Conservation (phyloP, 2,329 filamentous ascomycete genomes). For the Lomentospora prolificans region DNA sequence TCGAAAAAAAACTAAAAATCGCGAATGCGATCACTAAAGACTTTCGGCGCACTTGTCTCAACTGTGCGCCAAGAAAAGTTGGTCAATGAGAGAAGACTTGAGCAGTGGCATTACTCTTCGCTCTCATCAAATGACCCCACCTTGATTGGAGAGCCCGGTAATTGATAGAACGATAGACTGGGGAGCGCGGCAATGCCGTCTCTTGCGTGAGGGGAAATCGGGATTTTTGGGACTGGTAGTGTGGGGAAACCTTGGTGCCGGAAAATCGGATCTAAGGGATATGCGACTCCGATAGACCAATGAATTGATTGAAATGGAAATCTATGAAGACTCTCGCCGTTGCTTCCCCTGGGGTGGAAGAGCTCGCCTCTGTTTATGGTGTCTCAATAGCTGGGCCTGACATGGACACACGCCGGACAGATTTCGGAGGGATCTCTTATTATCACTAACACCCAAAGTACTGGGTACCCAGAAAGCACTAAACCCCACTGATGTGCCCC, state of each 20-base stretch:
- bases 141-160: neutral
- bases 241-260: neutral
- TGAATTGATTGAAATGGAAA: neutral
- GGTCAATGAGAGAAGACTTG: too few relatives aligned
- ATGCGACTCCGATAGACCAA: neutral
- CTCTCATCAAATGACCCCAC: too few relatives aligned
- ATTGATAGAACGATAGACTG: constrained; percentile 3
- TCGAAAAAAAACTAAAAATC: too few relatives aligned
- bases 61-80: too few relatives aligned
- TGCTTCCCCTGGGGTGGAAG: too few relatives aligned
- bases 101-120: too few relatives aligned
- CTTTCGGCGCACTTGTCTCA: neutral
- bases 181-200: neutral
- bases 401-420: neutral
- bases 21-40: neutral
- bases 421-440: neutral
- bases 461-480: too few relatives aligned
- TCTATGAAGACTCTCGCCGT: too few relatives aligned
- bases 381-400: neutral
- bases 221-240: neutral
- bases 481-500: too few relatives aligned
- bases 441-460: too few relatives aligned
- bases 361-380: too few relatives aligned
- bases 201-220: neutral
- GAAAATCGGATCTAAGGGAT: neutral